Evolutionary conservation across 768 basidiomycete species (phyloP), one percentile per base, ranked within the genome.

Genomic region (Hygrocybe coccinea): DNA sequence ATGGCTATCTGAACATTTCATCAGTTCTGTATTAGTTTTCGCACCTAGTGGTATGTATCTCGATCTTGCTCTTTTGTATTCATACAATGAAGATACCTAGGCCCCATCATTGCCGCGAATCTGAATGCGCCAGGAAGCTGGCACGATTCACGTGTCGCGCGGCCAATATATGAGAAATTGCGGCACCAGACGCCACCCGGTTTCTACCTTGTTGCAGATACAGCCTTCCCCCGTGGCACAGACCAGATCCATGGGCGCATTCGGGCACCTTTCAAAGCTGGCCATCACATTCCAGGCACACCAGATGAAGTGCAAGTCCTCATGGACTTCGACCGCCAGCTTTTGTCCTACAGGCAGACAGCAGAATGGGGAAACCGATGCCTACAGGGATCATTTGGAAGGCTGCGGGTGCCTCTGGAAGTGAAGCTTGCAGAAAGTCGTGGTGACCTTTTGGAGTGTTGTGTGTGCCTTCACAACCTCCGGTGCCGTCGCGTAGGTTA

Each of bases 321-420:
- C 0, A 45, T 73, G 25, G 60, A 39, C 2, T 71, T 68, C 52
- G 66, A 79, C 60, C 50, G 63, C 1, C 61, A 80, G 55, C 68
- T 80, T 0, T 60, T 80, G 0, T 77, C 75, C 2, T 79, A 65
- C 56, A 59, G 71, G 1, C 79, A 82, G 60, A 74, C 79, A 1
- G 76, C 77, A 9, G 77, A 82, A 59, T 82, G 78, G 80, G 79
- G 79, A 0, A 80, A 74, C 69, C 65, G 67, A 1, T 54, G 63
- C 5, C 45, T 81, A 5, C 77, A 79, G 57, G 76, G 75, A 9
- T 73, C 74, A 1, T 81, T 78, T 68, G 75, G 79, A 5, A 62
- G 69, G 1, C 67, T 82, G 11, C 63, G 69, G 5, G 51, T 82
- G 1, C 79, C 72, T 1, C 59, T 80, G 1, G 58, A 67, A 12